Conservation (phyloP, 2,329 filamentous ascomycete genomes). For the Sclerotinia trifoliorum region DNA sequence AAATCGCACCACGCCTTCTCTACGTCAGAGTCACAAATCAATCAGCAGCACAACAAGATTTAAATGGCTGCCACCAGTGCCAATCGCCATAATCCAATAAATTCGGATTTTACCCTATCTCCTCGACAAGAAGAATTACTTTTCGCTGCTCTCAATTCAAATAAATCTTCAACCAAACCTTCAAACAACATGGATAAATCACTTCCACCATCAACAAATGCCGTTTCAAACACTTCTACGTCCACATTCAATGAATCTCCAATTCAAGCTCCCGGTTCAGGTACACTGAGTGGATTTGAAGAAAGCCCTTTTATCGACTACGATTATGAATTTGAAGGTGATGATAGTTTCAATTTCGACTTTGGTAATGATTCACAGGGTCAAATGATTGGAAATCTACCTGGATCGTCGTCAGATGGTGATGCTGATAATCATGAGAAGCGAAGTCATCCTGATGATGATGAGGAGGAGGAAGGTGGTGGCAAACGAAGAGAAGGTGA, state of each 20-base stretch:
- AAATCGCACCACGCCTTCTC: background rate
- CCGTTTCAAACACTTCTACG: conserved; percentile 47
- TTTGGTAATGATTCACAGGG: conserved; percentile 53
- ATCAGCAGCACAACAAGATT: background rate
- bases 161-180: conserved; percentile 55
- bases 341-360: conserved; percentile 66
- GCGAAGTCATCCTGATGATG: conserved; percentile 68
- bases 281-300: conserved; percentile 54
- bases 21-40: conserved; percentile 15
- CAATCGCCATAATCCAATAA: conserved; percentile 24
- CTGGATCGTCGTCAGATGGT: conserved; percentile 47
- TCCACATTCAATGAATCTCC: conserved; percentile 52
- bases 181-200: conserved; percentile 29
- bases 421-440: conserved; percentile 62
- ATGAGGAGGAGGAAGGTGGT: conserved; percentile 62
- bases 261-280: conserved; percentile 45
- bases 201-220: conserved; percentile 41
- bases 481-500: conserved; percentile 75
- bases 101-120: conserved; percentile 67
- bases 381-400: conserved; percentile 75
- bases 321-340: conserved; percentile 71
- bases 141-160: conserved; percentile 73
- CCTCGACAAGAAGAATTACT: conserved; percentile 75
- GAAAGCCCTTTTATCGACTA: conserved; percentile 85
- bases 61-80: conserved; percentile 13